A percentile compares a stretch with the other conserved stretches of the same genome.
phyloP scores from a whole-genome alignment of 176 grass and related monocot species.

The Poa pratensis region DNA sequence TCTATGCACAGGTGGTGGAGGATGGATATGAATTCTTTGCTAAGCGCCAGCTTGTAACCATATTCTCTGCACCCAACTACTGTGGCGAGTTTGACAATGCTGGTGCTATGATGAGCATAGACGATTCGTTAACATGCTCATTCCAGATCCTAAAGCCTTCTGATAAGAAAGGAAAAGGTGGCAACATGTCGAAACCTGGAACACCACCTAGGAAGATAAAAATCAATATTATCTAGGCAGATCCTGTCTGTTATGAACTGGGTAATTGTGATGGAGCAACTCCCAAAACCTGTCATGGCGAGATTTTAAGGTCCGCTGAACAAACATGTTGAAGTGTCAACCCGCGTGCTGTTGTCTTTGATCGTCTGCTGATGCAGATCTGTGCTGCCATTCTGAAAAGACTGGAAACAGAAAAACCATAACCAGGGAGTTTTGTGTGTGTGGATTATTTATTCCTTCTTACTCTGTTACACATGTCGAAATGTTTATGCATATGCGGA shows the following conservation, averaged over 20 bases:
- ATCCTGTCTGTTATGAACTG: conserved; percentile 6
- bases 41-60: conserved; percentile 72
- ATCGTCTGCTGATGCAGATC: conserved; percentile 18
- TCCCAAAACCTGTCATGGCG: conserved; percentile 44
- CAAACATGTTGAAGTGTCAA: conserved; percentile 29
- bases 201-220: conserved; percentile 74
- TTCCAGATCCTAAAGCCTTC: conserved; percentile 82
- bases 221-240: conserved; percentile 52
- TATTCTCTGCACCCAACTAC: conserved; percentile 89
- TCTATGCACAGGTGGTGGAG: conserved; percentile 61
- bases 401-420: conserved; percentile 26
- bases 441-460: conserved; percentile 8
- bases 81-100: conserved; percentile 88
- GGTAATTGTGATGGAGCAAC: conserved; percentile 30
- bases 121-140: conserved; percentile 72
- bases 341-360: background rate
- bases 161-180: conserved; percentile 76
- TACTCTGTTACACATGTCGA: conserved; percentile 16
- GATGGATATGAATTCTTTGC: conserved; percentile 88
- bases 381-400: conserved; percentile 26
- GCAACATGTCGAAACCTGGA: conserved; percentile 57
- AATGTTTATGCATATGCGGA: conserved; percentile 18
- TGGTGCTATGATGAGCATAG: conserved; percentile 83
- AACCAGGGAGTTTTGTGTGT: background rate
- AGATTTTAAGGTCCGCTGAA: conserved; percentile 14